Conservation (phyloP, 2,329 filamentous ascomycete species). For the Xylaria sp. region DNA sequence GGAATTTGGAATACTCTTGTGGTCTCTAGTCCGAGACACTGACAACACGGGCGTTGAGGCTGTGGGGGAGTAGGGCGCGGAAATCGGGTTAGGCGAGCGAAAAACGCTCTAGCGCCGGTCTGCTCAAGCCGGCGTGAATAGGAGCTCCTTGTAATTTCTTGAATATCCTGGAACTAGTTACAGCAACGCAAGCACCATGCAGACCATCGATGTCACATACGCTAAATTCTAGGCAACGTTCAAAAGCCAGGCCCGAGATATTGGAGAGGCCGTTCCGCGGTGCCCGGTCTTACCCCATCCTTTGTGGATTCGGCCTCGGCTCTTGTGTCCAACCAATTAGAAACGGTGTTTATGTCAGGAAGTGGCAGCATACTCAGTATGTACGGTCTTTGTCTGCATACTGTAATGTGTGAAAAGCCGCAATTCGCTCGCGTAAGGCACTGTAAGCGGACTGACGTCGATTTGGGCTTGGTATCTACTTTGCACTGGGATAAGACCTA, state of each 20-base stretch:
- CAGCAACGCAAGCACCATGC: not conserved
- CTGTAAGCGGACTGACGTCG: not conserved
- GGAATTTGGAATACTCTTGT: constrained; percentile 28
- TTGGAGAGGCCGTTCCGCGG: constrained; percentile 15
- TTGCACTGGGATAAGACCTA: constrained; percentile 16
- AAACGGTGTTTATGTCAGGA: constrained; percentile 26
- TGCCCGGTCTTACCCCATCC: constrained; percentile 8
- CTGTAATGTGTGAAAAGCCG: constrained; percentile 8
- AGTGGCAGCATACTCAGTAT: constrained; percentile 2
- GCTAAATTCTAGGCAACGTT: constrained; percentile 15
- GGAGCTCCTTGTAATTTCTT: constrained; percentile 23
- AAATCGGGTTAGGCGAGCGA: constrained; percentile 28
- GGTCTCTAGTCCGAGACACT: constrained; percentile 3
- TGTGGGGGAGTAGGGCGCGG: constrained; percentile 14
- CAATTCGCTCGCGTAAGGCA: constrained; percentile 13
- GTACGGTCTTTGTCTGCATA: not conserved
- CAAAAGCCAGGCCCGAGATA: constrained; percentile 17
- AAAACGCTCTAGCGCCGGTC: constrained; percentile 19
- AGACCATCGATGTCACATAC: not conserved
- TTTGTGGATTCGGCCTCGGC: constrained; percentile 2
- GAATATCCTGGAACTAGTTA: not conserved
- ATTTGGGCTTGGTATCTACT: constrained; percentile 8
- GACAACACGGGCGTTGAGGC: constrained; percentile 4
- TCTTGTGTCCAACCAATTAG: constrained; percentile 27
- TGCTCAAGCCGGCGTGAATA: not conserved